A percentile compares a stretch with the other conserved stretches of the same genome.
These are phyloP conservation scores for Tardiomyces depauwii DNA, from an alignment of 1,139 yeast genomes.

Conservation along the genomic window DNA sequence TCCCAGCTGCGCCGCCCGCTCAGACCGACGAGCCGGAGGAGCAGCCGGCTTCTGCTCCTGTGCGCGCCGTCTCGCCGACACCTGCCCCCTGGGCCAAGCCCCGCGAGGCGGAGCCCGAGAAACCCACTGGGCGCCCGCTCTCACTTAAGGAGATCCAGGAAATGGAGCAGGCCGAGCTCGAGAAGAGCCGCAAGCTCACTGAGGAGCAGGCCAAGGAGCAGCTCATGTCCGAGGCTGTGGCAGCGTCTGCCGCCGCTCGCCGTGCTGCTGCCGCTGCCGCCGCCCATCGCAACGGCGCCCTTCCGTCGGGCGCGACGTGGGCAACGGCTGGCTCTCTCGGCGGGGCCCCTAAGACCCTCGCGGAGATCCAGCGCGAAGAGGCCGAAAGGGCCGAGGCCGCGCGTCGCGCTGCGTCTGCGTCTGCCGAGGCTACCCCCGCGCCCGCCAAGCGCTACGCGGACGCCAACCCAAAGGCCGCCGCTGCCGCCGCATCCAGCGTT, in stretches of 20 bases:
- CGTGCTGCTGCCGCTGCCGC: constrained; percentile 10
- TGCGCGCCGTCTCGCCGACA: constrained; percentile 4
- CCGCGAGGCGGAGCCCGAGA: constrained; percentile 21
- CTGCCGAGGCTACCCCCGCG: constrained; percentile 6
- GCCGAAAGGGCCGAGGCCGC: constrained; percentile 22
- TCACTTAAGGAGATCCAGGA: constrained; percentile 62
- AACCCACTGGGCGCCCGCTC: constrained; percentile 28
- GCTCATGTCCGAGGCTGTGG: constrained; percentile 20
- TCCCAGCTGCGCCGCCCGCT: constrained; percentile 4
- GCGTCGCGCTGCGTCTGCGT: constrained; percentile 1
- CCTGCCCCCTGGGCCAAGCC: constrained; percentile 38
- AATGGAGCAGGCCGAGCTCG: constrained; percentile 44
- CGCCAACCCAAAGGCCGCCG: too few relatives aligned
- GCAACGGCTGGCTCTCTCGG: constrained; percentile 26
- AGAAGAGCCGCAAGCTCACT: constrained; percentile 18
- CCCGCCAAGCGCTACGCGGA: constrained; percentile 10
- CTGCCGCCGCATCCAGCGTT: constrained; percentile 1
- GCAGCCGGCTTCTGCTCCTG: constrained; percentile 2
- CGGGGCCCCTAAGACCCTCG: constrained; percentile 30
- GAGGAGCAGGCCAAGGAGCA: constrained; percentile 23
- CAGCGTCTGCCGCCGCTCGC: constrained; percentile 9
- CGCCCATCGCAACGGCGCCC: constrained; percentile 13
- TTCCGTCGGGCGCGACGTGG: constrained; percentile 48
- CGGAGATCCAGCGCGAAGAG: constrained; percentile 41
- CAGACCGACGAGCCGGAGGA: constrained; percentile 10